phyloP scores from a whole-genome alignment of 805 yeast genomes.

The Starmerella bombicola region DNA sequence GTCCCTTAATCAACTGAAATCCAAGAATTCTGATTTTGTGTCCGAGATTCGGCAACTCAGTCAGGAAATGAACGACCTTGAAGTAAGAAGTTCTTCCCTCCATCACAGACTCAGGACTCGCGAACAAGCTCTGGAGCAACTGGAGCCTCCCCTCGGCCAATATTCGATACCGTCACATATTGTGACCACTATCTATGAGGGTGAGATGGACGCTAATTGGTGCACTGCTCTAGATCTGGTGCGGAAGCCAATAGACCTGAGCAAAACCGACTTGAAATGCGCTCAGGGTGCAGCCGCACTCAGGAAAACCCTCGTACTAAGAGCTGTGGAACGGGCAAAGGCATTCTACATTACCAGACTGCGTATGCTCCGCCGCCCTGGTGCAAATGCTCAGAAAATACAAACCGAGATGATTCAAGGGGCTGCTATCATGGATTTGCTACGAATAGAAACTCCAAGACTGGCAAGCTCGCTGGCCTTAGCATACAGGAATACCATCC shows the following conservation, averaged over 20 bases:
- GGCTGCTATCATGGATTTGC: conserved; percentile 48
- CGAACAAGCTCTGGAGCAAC: conserved; percentile 36
- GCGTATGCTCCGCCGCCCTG: conserved; percentile 51
- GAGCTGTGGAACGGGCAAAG: conserved; percentile 64
- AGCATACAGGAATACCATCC: conserved; percentile 80
- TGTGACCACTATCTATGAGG: conserved; percentile 44
- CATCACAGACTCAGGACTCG: conserved; percentile 39
- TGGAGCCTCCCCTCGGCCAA: conserved; percentile 68
- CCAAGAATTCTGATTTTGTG: conserved; percentile 36
- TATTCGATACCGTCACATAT: conserved; percentile 63
- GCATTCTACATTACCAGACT: conserved; percentile 55
- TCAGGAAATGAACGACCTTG: conserved; percentile 48
- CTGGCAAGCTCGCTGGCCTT: conserved; percentile 60
- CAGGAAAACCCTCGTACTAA: conserved; percentile 39
- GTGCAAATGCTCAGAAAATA: conserved; percentile 57
- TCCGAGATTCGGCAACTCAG: conserved; percentile 44
- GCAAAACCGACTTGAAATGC: conserved; percentile 12
- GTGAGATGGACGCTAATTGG: conserved; percentile 50
- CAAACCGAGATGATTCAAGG: conserved; percentile 55
- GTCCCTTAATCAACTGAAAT: conserved; percentile 6
- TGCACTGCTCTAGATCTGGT: conserved; percentile 28
- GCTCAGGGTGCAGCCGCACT: conserved; percentile 7
- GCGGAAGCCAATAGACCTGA: conserved; percentile 1
- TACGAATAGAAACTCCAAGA: conserved; percentile 42
- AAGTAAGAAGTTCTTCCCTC: conserved; percentile 40